Evolutionary conservation across 805 yeast genomes (phyloP).

Genomic region (Lipomyces mesembrius): DNA sequence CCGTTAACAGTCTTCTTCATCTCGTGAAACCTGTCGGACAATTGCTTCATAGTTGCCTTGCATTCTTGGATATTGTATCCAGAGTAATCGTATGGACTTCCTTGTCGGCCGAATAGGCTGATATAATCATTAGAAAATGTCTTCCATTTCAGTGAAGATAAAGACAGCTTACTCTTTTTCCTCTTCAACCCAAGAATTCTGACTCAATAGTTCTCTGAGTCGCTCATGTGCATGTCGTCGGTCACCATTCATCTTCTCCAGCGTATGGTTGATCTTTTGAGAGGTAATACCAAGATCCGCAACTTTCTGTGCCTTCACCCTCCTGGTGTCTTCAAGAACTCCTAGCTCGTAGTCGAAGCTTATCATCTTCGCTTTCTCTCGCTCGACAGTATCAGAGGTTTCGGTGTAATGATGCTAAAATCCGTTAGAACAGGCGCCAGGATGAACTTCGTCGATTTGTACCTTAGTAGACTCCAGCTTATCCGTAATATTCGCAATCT

Average conservation of each 20-base stretch:
- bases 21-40: conserved; percentile 63
- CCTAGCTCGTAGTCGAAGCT: conserved; percentile 78
- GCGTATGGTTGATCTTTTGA: conserved; percentile 43
- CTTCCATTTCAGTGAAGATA: not conserved
- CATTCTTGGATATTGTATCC: conserved; percentile 60
- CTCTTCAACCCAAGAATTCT: conserved; percentile 76
- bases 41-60: conserved; percentile 59
- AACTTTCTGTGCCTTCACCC: conserved; percentile 39
- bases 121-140: not conserved
- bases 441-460: not conserved
- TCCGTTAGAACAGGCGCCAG: not conserved
- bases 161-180: conserved; percentile 49
- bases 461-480: conserved; percentile 25
- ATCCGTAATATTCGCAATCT: conserved; percentile 39
- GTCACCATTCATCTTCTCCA: conserved; percentile 41
- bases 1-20: conserved; percentile 83
- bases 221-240: conserved; percentile 36
- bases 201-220: conserved; percentile 56
- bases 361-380: conserved; percentile 58
- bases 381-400: conserved; percentile 23
- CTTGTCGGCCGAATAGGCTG: conserved; percentile 44
- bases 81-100: conserved; percentile 45
- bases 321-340: conserved; percentile 49
- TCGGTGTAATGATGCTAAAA: conserved; percentile 17
- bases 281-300: conserved; percentile 40